Conservation (phyloP, 2,329 filamentous ascomycete genomes). For the Aspergillus alliaceus region DNA sequence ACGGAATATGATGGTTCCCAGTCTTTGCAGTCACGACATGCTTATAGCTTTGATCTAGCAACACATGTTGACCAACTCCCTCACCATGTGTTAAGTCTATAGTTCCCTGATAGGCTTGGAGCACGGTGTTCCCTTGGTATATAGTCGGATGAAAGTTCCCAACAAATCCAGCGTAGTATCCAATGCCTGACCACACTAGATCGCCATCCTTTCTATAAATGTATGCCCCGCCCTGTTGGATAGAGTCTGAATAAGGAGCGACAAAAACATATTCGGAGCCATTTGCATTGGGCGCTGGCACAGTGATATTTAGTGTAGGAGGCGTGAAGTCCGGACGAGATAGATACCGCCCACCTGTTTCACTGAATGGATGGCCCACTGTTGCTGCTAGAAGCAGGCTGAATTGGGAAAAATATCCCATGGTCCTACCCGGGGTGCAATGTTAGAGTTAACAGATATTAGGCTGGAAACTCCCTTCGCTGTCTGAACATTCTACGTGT, state of each 20-base stretch:
- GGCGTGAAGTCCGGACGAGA: conserved; percentile 6
- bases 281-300: conserved; percentile 23
- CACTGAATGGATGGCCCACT: not conserved
- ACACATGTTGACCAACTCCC: conserved; percentile 52
- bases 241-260: conserved; percentile 31
- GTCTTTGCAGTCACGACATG: conserved; percentile 51
- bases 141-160: conserved; percentile 49
- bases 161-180: conserved; percentile 49
- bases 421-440: not conserved
- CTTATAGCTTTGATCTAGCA: conserved; percentile 54
- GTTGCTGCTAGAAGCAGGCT: not conserved
- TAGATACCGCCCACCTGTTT: not conserved
- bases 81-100: conserved; percentile 50
- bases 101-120: conserved; percentile 54
- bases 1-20: not conserved
- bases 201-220: conserved; percentile 54
- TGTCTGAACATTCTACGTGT: not conserved
- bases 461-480: not conserved
- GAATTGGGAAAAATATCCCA: not conserved
- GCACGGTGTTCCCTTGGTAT: conserved; percentile 50
- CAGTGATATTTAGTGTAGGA: conserved; percentile 25
- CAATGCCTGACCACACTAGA: conserved; percentile 56
- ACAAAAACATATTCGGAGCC: conserved; percentile 33
- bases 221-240: conserved; percentile 52
- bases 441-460: not conserved